These are phyloP conservation scores for Euphorbia pulcherrima DNA, from an alignment of 345 rosid species.

Conservation along the genomic window DNA sequence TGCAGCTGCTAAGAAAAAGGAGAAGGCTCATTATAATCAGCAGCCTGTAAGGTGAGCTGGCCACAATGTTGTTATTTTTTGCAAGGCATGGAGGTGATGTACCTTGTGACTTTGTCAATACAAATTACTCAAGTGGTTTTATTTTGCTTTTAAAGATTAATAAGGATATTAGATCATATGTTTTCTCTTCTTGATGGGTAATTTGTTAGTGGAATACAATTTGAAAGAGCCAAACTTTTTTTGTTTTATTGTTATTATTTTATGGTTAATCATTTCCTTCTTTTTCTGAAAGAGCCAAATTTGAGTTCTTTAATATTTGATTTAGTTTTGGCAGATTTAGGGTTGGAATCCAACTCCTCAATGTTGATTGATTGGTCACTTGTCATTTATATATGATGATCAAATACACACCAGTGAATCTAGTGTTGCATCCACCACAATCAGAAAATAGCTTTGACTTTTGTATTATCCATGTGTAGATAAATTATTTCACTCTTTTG, in stretches of 20 bases:
- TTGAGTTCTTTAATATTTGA: no score
- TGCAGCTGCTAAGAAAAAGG: slow-evolving; percentile 84
- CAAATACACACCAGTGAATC: no score
- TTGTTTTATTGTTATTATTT: no score
- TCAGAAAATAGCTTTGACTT: no score
- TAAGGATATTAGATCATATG: neutral
- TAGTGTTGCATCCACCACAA: no score
- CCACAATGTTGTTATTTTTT: slow-evolving; percentile 4
- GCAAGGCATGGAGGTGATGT: slow-evolving; percentile 17
- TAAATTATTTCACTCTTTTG: no score
- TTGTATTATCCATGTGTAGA: no score
- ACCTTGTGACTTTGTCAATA: slow-evolving; percentile 26
- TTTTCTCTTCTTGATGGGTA: slow-evolving; percentile 5
- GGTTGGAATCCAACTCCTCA: no score
- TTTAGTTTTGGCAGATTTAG: no score
- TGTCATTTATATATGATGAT: no score
- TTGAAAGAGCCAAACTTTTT: neutral
- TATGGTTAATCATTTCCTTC: neutral
- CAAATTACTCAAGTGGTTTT: slow-evolving; percentile 22
- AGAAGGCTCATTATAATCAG: slow-evolving; percentile 78
- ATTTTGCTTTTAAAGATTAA: neutral
- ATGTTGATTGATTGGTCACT: no score
- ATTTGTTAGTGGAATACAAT: neutral
- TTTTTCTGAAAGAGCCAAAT: no score
- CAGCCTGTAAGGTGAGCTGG: slow-evolving; percentile 58